Conservation (phyloP, 2,329 filamentous ascomycete species). For the Hypoxylon sp. region DNA sequence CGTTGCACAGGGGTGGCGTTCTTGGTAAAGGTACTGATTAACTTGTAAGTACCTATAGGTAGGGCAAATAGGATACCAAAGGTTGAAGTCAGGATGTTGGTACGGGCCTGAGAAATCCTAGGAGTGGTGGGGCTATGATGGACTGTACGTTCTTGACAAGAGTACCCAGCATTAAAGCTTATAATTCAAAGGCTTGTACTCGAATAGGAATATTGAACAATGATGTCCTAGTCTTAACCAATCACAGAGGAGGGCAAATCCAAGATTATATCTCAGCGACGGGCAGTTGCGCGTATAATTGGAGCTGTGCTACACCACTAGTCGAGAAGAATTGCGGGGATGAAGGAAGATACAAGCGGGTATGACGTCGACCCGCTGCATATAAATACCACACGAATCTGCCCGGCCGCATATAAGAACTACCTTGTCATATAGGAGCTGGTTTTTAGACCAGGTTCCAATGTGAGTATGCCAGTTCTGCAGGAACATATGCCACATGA, state of each 20-base stretch:
- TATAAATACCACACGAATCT: conserved; percentile 19
- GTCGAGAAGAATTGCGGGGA: conserved; percentile 24
- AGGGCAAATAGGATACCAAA: conserved; percentile 20
- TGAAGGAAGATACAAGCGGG: background rate
- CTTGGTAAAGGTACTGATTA: conserved; percentile 1
- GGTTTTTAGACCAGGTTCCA: no score
- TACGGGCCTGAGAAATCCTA: background rate
- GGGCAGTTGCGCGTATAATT: background rate
- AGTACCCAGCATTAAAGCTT: background rate
- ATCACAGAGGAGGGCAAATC: background rate
- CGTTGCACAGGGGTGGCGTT: conserved; percentile 11
- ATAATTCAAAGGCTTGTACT: background rate
- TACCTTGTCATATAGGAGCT: no score
- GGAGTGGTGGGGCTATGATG: background rate
- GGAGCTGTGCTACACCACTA: conserved; percentile 1
- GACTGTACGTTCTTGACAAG: background rate
- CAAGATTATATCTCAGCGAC: background rate
- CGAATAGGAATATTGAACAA: background rate
- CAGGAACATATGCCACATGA: no score
- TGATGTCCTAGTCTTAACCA: background rate
- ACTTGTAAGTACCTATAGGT: background rate
- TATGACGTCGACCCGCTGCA: conserved; percentile 24
- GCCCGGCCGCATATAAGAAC: background rate
- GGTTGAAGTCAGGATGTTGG: conserved; percentile 11
- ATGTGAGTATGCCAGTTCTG: no score